phyloP scores from a whole-genome alignment of 306 rosid species.

The Hylodesmum podocarpum region DNA sequence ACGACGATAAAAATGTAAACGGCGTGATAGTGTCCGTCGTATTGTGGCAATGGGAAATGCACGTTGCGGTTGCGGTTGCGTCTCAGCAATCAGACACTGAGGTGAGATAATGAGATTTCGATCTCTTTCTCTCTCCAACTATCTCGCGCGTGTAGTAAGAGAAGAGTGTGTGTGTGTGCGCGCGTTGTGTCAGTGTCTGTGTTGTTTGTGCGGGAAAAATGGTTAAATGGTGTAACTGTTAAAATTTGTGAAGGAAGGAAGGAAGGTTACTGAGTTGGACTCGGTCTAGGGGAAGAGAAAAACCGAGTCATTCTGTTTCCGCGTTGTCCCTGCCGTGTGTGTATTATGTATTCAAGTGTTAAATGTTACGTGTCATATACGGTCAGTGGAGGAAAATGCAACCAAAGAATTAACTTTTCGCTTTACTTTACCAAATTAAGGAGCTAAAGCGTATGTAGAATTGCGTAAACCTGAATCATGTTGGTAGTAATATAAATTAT shows the following conservation, averaged over 20 bases:
- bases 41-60: conserved; percentile 5
- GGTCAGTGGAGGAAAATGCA: not conserved
- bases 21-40: conserved; percentile 3
- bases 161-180: conserved; percentile 23
- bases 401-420: not conserved
- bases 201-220: conserved; percentile 41
- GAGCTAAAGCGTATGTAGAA: not conserved
- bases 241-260: conserved; percentile 32
- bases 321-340: conserved; percentile 17
- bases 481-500: not conserved
- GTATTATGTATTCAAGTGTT: not conserved
- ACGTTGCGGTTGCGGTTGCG: conserved; percentile 12
- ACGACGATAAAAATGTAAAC: not conserved
- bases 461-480: not conserved
- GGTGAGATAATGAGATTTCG: not conserved
- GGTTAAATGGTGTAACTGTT: conserved; percentile 36
- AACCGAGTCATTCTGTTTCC: conserved; percentile 22
- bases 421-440: not conserved
- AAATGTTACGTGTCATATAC: not conserved
- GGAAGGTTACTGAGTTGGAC: conserved; percentile 31
- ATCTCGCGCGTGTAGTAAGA: conserved; percentile 19
- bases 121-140: not conserved
- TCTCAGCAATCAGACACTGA: conserved; percentile 1
- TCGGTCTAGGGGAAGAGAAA: conserved; percentile 21
- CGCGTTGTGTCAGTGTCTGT: conserved; percentile 23